Percentiles rank a stretch among this genome's conserved stretches.
These are phyloP conservation scores for Colletotrichum sidae DNA, from an alignment of 2,329 filamentous ascomycete species.

Conservation along the genomic window DNA sequence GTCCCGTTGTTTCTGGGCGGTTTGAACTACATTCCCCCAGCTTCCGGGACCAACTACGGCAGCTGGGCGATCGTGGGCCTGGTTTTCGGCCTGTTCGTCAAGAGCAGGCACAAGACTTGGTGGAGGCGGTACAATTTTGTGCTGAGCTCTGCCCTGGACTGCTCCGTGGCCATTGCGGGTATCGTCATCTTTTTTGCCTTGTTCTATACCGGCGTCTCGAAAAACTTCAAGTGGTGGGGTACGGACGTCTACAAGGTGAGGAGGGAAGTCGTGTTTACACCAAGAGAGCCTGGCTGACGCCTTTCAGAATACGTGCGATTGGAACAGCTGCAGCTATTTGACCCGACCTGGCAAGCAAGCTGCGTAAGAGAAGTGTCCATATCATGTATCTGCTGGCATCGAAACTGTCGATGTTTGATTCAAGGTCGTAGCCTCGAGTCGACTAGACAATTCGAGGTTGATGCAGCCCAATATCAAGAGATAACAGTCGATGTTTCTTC, in stretches of 20 bases:
- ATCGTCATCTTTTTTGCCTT: conserved; percentile 50
- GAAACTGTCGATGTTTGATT: neutral
- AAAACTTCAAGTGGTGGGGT: conserved; percentile 46
- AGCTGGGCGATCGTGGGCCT: conserved; percentile 47
- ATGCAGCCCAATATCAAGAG: too few species aligned
- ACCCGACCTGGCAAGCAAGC: neutral
- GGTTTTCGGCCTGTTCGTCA: conserved; percentile 43
- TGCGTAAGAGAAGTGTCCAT: neutral
- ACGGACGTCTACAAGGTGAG: conserved; percentile 41
- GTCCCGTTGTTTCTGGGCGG: conserved; percentile 46
- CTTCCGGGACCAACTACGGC: conserved; percentile 48
- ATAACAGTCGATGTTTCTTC: too few species aligned
- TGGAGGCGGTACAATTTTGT: conserved; percentile 49
- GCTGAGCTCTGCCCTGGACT: conserved; percentile 47
- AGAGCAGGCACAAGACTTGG: conserved; percentile 42
- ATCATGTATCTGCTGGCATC: neutral
- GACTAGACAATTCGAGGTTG: too few species aligned
- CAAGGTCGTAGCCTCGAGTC: neutral
- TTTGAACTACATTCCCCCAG: conserved; percentile 48
- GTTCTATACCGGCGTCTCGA: conserved; percentile 45
- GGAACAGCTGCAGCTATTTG: conserved; percentile 32
- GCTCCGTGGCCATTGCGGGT: conserved; percentile 45
- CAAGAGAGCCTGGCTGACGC: neutral
- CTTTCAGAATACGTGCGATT: conserved; percentile 33
- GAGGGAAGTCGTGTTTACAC: neutral